Base-by-base conservation (phyloP, 148 eudicot genomes). In the Diospyros kaki region DNA sequence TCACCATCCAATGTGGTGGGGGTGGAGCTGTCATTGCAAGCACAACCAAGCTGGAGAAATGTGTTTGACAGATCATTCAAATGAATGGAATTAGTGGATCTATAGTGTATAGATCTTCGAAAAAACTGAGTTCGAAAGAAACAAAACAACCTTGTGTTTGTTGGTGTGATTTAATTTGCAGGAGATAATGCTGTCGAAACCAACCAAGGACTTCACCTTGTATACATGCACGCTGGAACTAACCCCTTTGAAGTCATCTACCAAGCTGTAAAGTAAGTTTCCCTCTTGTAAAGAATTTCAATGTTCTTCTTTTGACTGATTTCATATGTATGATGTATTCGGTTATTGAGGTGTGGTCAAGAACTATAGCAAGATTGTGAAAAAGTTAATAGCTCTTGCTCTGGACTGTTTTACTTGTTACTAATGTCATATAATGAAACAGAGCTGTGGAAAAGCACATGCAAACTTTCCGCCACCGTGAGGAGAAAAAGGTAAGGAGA, bases 371-470 rank as follows among this genome's bases (percentile, higher is more conserved):
- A 48, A 48, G 8, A 8, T 48, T 48, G 8, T 8, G 4, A 8
- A 11, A 3, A 18, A 28, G 2, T 13, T 70, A 9, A n/a, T 18
- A 28, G 28, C 28, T 54, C 43, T 59, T 75, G 54, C 64, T 75
- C 44, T 67, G 28, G 11, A 43, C 13, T 60, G n/a, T 68, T n/a
- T n/a, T 76, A 59, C 56, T 54, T 9, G 2, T 50, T 56, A 7
- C 50, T 10, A 15, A 12, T 44, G 43, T 45, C 58, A 63, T 64
- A 8, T 63, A 56, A 13, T 77, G 74, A 51, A 53, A 77, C 89
- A 94, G 98, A 85, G 92, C 87, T 83, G 89, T 87, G 9, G 98
- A 92, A 72, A 84, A 88, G 76, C 98, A 95, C 79, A 80, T 95
- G 96, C 88, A 92, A 84, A 87, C 97, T 66, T 95, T 95, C 62